Evolutionary conservation across 306 rosid species (phyloP).

Genomic region (Cicer judaicum): DNA sequence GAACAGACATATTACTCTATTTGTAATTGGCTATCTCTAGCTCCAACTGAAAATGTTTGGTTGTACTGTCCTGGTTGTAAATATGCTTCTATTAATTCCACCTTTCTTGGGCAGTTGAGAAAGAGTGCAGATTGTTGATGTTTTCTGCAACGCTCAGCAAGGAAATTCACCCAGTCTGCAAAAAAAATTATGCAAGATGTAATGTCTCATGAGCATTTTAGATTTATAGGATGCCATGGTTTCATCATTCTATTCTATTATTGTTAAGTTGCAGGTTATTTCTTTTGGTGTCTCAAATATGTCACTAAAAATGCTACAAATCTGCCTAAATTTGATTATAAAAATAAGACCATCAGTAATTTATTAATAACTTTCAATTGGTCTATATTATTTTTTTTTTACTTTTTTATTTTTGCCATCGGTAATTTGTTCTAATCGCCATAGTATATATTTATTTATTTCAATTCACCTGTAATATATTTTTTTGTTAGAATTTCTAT

Average conservation of each 20-base stretch:
- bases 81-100: no score
- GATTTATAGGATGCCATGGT: constrained; percentile 51
- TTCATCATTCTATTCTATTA: constrained; percentile 19
- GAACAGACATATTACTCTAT: no score
- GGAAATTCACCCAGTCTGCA: constrained; percentile 99
- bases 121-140: constrained; percentile 43
- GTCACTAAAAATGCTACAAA: background rate
- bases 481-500: no score
- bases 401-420: no score
- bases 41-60: no score
- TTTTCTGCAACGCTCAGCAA: constrained; percentile 99
- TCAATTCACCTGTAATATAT: no score
- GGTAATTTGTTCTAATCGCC: no score
- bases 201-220: constrained; percentile 74
- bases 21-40: no score
- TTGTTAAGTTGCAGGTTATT: background rate
- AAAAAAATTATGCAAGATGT: constrained; percentile 99
- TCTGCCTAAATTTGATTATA: background rate
- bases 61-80: no score
- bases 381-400: background rate
- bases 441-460: no score
- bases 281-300: background rate
- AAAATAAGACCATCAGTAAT: background rate
- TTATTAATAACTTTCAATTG: background rate
- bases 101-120: no score